Percentiles rank a stretch among this genome's conserved stretches.
Conservation (phyloP, 768 basidiomycete genomes). For the Psilocybe cubensis region DNA sequence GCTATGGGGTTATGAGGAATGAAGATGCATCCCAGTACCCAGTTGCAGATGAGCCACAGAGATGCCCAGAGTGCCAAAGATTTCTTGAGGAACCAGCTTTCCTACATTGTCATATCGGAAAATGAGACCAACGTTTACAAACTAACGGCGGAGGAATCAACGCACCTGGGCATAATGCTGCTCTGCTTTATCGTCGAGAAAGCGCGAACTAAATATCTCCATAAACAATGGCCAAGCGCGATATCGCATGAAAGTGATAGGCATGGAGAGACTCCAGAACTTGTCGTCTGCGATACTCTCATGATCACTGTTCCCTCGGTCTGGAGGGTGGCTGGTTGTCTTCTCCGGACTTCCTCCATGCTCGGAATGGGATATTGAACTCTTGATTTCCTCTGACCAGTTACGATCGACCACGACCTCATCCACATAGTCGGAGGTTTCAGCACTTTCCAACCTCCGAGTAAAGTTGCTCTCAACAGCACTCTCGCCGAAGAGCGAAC, state of each 20-base stretch:
- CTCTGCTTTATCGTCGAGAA: constrained; percentile 58
- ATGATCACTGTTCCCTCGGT: constrained; percentile 33
- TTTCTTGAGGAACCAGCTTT: constrained; percentile 77
- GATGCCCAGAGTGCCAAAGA: constrained; percentile 65
- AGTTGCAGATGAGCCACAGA: constrained; percentile 68
- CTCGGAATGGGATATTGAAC: constrained; percentile 55
- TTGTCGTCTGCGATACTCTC: constrained; percentile 28
- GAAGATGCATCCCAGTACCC: constrained; percentile 64
- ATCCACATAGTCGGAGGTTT: constrained; percentile 53
- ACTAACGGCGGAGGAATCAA: neutral
- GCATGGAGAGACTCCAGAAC: constrained; percentile 31
- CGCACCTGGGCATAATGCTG: constrained; percentile 46
- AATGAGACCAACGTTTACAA: neutral
- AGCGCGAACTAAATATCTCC: constrained; percentile 63
- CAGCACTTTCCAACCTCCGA: constrained; percentile 24
- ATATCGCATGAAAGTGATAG: constrained; percentile 55
- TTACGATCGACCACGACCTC: constrained; percentile 77
- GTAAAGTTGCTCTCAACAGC: constrained; percentile 40
- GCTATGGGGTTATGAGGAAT: constrained; percentile 44
- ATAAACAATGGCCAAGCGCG: constrained; percentile 56
- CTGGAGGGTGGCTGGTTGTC: constrained; percentile 42
- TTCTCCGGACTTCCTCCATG: constrained; percentile 51
- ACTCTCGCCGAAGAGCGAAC: constrained; percentile 55
- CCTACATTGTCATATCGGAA: constrained; percentile 36
- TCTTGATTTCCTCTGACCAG: constrained; percentile 65